Evolutionary conservation across 2,329 filamentous ascomycete genomes (phyloP).

Genomic region (Meredithiella fracta): DNA sequence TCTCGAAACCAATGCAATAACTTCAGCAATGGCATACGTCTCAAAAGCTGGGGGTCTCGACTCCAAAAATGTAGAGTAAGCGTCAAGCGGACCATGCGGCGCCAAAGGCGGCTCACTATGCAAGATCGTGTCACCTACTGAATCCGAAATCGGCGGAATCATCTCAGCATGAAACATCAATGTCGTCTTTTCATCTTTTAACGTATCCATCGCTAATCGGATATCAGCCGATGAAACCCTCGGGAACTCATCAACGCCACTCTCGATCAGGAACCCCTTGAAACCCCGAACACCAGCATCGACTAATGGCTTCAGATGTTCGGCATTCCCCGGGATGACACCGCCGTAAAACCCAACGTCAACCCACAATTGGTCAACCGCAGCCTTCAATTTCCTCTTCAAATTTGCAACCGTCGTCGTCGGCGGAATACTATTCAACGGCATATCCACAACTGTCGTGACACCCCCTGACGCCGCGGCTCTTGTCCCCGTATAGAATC

Average conservation of each 20-base stretch:
- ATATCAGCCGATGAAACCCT: constrained; percentile 73
- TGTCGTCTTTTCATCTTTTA: constrained; percentile 69
- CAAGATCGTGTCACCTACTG: constrained; percentile 63
- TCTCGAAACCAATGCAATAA: constrained; percentile 66
- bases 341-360: constrained; percentile 98
- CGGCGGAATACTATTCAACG: constrained; percentile 87
- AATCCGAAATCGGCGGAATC: constrained; percentile 71
- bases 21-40: constrained; percentile 76
- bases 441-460: constrained; percentile 96
- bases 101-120: constrained; percentile 50
- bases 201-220: constrained; percentile 57
- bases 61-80: constrained; percentile 80
- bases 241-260: constrained; percentile 91
- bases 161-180: constrained; percentile 99
- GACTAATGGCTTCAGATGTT: constrained; percentile 64
- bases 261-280: constrained; percentile 95
- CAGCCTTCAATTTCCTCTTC: constrained; percentile 70
- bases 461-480: constrained; percentile 92
- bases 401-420: constrained; percentile 78
- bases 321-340: constrained; percentile 74
- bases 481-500: constrained; percentile 85
- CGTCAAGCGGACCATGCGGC: constrained; percentile 53
- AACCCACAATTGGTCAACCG: constrained; percentile 82
- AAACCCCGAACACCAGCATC: constrained; percentile 81
- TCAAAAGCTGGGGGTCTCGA: constrained; percentile 83